Percentiles rank a stretch among this genome's conserved stretches.
phyloP scores from a whole-genome alignment of 306 rosid genomes.

The Dalbergia oliveri region DNA sequence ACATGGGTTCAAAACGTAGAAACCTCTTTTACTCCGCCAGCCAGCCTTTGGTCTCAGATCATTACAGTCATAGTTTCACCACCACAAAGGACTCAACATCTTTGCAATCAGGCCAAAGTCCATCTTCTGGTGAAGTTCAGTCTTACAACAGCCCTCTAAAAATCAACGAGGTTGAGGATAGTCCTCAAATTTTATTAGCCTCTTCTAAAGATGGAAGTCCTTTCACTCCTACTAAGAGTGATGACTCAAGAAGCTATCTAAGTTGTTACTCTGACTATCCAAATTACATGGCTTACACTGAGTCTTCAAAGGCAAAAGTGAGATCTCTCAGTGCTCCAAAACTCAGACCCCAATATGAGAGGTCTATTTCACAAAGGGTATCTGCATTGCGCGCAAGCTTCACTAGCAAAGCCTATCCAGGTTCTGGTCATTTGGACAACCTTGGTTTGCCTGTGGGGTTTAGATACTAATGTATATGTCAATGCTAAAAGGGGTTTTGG shows the following conservation, averaged over 20 bases:
- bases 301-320: slow-evolving; percentile 80
- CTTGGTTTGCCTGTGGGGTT: slow-evolving; percentile 71
- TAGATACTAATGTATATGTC: slow-evolving; percentile 48
- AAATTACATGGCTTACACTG: slow-evolving; percentile 83
- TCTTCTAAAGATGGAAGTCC: slow-evolving; percentile 69
- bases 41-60: slow-evolving; percentile 49
- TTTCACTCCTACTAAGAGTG: slow-evolving; percentile 74
- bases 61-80: slow-evolving; percentile 57
- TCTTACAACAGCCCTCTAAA: slow-evolving; percentile 56
- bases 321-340: slow-evolving; percentile 83
- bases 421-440: slow-evolving; percentile 82
- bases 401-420: slow-evolving; percentile 72
- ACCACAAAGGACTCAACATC: slow-evolving; percentile 64
- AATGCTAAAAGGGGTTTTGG: not conserved
- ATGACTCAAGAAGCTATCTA: slow-evolving; percentile 64
- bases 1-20: slow-evolving; percentile 51
- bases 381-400: slow-evolving; percentile 69
- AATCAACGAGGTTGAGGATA: slow-evolving; percentile 56
- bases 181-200: slow-evolving; percentile 64
- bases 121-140: slow-evolving; percentile 57
- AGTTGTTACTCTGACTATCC: slow-evolving; percentile 72
- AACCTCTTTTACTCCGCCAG: slow-evolving; percentile 56
- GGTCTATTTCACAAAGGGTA: slow-evolving; percentile 64
- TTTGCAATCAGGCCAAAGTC: slow-evolving; percentile 59
- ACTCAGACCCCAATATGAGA: slow-evolving; percentile 75